Conservation (phyloP, 2,329 filamentous ascomycete genomes). For the Metarhizium album region DNA sequence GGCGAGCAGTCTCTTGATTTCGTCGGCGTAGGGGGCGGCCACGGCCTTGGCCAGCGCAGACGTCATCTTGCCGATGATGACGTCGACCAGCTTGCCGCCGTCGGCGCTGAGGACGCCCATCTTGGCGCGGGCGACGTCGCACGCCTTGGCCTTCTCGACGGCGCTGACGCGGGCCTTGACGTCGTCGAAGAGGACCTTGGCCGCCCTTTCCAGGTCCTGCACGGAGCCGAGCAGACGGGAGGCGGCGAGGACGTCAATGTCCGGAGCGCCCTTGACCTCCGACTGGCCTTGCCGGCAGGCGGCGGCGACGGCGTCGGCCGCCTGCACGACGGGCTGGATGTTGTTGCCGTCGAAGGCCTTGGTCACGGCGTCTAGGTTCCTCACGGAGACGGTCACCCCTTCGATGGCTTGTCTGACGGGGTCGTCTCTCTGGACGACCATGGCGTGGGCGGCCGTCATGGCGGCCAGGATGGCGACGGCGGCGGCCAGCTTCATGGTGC, state of each 20-base stretch:
- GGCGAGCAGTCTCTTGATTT: background rate
- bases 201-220: background rate
- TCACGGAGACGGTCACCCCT: background rate
- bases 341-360: background rate
- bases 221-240: background rate
- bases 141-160: background rate
- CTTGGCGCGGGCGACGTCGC: background rate
- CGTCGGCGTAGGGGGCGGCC: background rate
- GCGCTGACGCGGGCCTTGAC: background rate
- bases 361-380: background rate
- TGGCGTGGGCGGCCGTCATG: background rate
- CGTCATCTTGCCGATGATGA: slow-evolving; percentile 1
- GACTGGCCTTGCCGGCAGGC: background rate
- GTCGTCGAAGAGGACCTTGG: background rate
- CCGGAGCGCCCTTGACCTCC: background rate
- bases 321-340: background rate
- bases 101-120: background rate
- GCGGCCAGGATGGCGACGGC: background rate
- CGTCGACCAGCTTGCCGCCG: background rate
- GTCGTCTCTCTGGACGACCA: background rate
- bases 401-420: background rate
- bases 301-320: background rate
- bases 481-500: too few relatives aligned
- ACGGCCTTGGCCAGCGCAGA: background rate
- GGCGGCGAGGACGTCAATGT: background rate